Base-by-base conservation (phyloP, 768 basidiomycete genomes). In the Dioszegia hungarica region DNA sequence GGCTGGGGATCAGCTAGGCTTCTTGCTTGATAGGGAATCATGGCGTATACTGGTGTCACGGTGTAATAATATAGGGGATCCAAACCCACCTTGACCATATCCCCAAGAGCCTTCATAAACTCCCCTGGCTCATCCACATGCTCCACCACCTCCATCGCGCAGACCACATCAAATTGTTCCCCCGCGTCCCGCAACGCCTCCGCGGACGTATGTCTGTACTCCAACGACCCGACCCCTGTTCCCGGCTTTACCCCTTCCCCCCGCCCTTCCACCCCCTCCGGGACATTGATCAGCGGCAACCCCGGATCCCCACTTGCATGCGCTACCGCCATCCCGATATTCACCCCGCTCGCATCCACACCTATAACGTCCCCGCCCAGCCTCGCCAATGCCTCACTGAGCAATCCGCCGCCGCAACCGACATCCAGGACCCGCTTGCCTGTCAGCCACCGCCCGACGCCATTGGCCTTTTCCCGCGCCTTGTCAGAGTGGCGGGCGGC, bases 131-230 rank as follows among this genome's bases (percentile, higher is more conserved):
- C 86, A 72, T 95, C 89, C 48, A 99, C 95, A 70, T 99, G 95
- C 78, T 99, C 95, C 28, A 99, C 73, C 8, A 99, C 94, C 75
- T 99, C 95, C 90, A 98, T 90, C 10, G 92, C 88, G 72, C 91
- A 95, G 14, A 99, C 92, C 19, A 92, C 82, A 73, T 98, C 94
- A 71, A 86, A 98, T 49, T 83, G 83, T 14, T 82, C 73, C 4
- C 85, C 84, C 11, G 80, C 70, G 27, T 66, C 62, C 17, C 89
- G 77, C 3, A 99, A 81, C 0, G 80, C 80, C 70, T 97, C 92
- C 0, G 87, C 90, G 0, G 87, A 80, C 0, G 83, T 80, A 66
- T 89, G 84, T 8, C 83, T 77, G 77, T 97, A 98, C 0, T 79
- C 75, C 24, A 93, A 79, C 1, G 68, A 55, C 5, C 70, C 72